A percentile compares a stretch with the other conserved stretches of the same genome.
Conservation (phyloP, 768 basidiomycete species). For the Termitomyces sp. region DNA sequence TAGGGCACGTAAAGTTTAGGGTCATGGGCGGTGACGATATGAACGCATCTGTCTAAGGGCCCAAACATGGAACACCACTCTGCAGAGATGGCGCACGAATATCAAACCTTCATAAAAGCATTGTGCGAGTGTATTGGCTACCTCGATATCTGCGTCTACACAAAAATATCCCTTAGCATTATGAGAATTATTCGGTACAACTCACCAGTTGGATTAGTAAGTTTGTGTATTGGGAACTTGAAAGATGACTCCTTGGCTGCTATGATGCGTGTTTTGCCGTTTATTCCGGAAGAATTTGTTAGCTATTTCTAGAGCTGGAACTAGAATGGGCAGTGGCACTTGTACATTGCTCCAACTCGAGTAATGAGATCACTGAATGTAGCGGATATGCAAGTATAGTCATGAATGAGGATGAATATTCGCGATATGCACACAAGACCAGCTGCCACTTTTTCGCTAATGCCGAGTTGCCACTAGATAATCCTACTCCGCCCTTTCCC, state of each 20-base stretch:
- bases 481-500: background rate
- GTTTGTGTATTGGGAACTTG: background rate
- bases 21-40: conserved; percentile 9
- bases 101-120: conserved; percentile 11
- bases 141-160: conserved; percentile 6
- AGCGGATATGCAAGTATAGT: background rate
- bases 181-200: background rate
- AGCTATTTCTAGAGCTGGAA: background rate
- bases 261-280: background rate
- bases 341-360: background rate
- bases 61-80: background rate
- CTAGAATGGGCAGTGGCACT: background rate
- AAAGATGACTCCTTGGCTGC: background rate
- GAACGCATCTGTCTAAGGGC: conserved; percentile 5
- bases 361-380: background rate
- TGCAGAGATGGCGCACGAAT: background rate
- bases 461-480: background rate
- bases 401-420: background rate
- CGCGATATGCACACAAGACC: too few relatives aligned
- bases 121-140: background rate
- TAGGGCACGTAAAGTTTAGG: conserved; percentile 9
- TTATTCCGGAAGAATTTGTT: background rate
- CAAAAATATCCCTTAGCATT: background rate
- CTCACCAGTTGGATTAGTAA: background rate
- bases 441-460: background rate